phyloP scores from a whole-genome alignment of 306 rosid genomes.

The Dryas drummondii region DNA sequence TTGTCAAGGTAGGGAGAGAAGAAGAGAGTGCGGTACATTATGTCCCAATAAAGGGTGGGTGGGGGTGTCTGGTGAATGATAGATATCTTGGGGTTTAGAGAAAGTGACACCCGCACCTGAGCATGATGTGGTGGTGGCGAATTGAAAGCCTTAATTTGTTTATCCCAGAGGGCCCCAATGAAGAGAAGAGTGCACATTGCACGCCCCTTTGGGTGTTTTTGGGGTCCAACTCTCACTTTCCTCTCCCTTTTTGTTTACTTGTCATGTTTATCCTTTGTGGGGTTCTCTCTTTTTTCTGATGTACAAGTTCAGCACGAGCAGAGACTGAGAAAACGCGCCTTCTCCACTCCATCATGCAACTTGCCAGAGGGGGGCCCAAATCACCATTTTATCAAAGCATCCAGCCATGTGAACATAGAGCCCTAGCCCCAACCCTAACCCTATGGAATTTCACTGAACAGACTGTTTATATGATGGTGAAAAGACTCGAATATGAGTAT shows the following conservation, averaged over 20 bases:
- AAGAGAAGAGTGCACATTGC: conserved; percentile 38
- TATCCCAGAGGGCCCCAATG: conserved; percentile 28
- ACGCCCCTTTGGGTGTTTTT: conserved; percentile 51
- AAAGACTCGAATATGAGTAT: not conserved
- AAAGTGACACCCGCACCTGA: conserved; percentile 53
- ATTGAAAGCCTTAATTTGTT: conserved; percentile 9
- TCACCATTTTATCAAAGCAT: not conserved
- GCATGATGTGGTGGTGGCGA: conserved; percentile 28
- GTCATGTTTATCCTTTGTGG: conserved; percentile 51
- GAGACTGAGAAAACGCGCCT: conserved; percentile 21
- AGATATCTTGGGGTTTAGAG: conserved; percentile 52
- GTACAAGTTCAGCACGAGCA: conserved; percentile 45
- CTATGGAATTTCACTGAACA: too few relatives aligned
- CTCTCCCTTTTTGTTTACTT: conserved; percentile 42
- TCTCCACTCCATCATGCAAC: conserved; percentile 38
- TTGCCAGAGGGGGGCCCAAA: conserved; percentile 2
- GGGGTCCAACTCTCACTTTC: conserved; percentile 52
- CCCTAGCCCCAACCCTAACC: too few relatives aligned
- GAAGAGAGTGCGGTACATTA: conserved; percentile 17
- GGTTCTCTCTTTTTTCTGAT: conserved; percentile 38
- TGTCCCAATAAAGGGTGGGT: conserved; percentile 37
- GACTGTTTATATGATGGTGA: not conserved
- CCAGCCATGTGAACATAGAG: too few relatives aligned
- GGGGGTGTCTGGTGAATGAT: conserved; percentile 41
- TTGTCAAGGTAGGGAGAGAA: not conserved